phyloP scores from a whole-genome alignment of 805 yeast species.

The Clavispora asparagi region DNA sequence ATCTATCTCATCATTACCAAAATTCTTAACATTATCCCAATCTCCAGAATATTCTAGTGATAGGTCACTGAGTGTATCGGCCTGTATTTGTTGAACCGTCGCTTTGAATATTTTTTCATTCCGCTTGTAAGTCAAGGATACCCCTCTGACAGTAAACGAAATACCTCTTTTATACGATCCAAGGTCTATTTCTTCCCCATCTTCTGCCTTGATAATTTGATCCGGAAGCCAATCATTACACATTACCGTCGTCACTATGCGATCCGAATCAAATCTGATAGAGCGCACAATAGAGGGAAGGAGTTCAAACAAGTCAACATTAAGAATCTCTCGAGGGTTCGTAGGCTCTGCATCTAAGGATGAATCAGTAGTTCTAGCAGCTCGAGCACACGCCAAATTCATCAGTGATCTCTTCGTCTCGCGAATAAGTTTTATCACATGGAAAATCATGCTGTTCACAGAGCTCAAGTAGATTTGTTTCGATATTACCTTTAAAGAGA shows the following conservation, averaged over 20 bases:
- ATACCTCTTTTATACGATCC: conserved; percentile 36
- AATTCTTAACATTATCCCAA: conserved; percentile 24
- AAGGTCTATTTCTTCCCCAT: conserved; percentile 25
- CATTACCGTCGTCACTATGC: conserved; percentile 28
- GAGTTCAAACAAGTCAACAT: conserved; percentile 25
- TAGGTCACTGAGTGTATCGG: conserved; percentile 35
- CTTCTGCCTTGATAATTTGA: conserved; percentile 20
- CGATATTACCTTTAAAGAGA: conserved; percentile 20
- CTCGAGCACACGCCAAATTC: conserved; percentile 22
- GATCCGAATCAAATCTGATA: conserved; percentile 21
- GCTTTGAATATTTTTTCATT: conserved; percentile 17
- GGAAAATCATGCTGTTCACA: conserved; percentile 33
- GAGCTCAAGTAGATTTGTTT: conserved; percentile 27
- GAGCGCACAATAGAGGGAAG: conserved; percentile 25
- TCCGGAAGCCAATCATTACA: conserved; percentile 39
- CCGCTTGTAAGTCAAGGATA: conserved; percentile 19
- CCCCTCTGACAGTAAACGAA: conserved; percentile 20
- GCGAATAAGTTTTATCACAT: conserved; percentile 26
- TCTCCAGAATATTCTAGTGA: conserved; percentile 30
- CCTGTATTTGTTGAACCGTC: conserved; percentile 20
- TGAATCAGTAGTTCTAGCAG: background rate
- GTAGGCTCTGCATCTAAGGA: background rate
- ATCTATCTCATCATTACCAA: conserved; percentile 14
- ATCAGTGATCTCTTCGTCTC: conserved; percentile 23
- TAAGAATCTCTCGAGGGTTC: background rate